Evolutionary conservation across 164 flowering plant genomes (phyloP).

Genomic region (Vitis rupestris): DNA sequence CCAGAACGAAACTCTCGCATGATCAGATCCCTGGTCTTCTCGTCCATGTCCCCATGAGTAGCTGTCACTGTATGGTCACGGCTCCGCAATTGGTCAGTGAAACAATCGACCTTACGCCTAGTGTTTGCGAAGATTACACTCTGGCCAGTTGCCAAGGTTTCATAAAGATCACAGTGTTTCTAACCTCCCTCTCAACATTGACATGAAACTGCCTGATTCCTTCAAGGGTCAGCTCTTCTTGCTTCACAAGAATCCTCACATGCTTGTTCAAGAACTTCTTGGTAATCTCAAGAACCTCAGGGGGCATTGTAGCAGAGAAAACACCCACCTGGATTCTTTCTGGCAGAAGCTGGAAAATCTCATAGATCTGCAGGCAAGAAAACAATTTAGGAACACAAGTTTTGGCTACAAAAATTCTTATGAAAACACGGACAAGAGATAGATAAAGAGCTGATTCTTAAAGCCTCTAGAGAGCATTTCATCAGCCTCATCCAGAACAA

Average conservation of each 20-base stretch:
- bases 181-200: constrained; percentile 55
- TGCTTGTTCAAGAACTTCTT: constrained; percentile 59
- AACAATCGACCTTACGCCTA: constrained; percentile 57
- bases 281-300: constrained; percentile 53
- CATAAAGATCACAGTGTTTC: constrained; percentile 55
- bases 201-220: constrained; percentile 54
- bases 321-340: constrained; percentile 50
- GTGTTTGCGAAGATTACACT: constrained; percentile 60
- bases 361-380: constrained; percentile 31
- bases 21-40: constrained; percentile 45
- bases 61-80: constrained; percentile 53
- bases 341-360: constrained; percentile 47
- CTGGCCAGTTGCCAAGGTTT: constrained; percentile 48
- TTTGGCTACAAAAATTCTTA: too few species aligned
- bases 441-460: constrained; percentile 43
- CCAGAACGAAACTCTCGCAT: constrained; percentile 56
- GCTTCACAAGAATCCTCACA: constrained; percentile 51
- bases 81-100: constrained; percentile 45
- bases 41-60: constrained; percentile 55
- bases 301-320: constrained; percentile 55
- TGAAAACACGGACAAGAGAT: neutral
- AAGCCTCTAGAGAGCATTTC: constrained; percentile 59
- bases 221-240: constrained; percentile 55
- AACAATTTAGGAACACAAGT: too few species aligned
- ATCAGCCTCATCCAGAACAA: constrained; percentile 56